These are phyloP conservation scores for Arachnopeziza araneosa DNA, from an alignment of 2,329 filamentous ascomycete genomes.

Conservation along the genomic window DNA sequence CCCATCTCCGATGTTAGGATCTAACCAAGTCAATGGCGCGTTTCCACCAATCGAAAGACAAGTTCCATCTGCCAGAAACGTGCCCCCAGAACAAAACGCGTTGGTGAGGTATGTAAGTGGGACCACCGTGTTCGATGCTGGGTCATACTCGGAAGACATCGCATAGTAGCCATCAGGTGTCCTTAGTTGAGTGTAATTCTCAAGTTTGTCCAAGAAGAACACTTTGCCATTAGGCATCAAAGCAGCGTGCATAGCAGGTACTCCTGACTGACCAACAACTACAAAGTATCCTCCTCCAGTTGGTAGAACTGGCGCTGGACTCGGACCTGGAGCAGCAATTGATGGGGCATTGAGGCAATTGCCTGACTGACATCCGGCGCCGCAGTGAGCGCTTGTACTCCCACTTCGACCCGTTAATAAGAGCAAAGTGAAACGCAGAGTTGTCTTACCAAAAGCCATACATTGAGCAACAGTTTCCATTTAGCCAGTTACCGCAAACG, in stretches of 20 bases:
- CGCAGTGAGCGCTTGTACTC: constrained; percentile 7
- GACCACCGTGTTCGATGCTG: constrained; percentile 40
- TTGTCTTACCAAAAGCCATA: constrained; percentile 45
- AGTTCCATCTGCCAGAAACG: constrained; percentile 51
- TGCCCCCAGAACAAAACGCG: constrained; percentile 55
- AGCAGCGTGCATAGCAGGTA: constrained; percentile 58
- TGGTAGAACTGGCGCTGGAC: constrained; percentile 39
- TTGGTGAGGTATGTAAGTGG: constrained; percentile 50
- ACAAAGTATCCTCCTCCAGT: constrained; percentile 40
- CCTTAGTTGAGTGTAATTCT: constrained; percentile 54
- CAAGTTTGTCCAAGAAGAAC: constrained; percentile 57
- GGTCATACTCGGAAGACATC: constrained; percentile 56
- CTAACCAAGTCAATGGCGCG: constrained; percentile 47
- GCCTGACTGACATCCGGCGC: constrained; percentile 5
- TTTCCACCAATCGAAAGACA: constrained; percentile 53
- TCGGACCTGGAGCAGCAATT: constrained; percentile 28
- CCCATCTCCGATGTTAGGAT: constrained; percentile 53
- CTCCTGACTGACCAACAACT: constrained; percentile 49
- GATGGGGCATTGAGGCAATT: constrained; percentile 8
- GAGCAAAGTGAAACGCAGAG: not conserved
- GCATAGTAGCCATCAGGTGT: constrained; percentile 50
- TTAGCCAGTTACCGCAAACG: constrained; percentile 46
- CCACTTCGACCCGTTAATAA: not conserved
- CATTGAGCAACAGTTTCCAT: constrained; percentile 50
- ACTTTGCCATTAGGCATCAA: constrained; percentile 54